Conservation (phyloP, 108 stramenopile species). For the Stephanodiscus triporus region DNA sequence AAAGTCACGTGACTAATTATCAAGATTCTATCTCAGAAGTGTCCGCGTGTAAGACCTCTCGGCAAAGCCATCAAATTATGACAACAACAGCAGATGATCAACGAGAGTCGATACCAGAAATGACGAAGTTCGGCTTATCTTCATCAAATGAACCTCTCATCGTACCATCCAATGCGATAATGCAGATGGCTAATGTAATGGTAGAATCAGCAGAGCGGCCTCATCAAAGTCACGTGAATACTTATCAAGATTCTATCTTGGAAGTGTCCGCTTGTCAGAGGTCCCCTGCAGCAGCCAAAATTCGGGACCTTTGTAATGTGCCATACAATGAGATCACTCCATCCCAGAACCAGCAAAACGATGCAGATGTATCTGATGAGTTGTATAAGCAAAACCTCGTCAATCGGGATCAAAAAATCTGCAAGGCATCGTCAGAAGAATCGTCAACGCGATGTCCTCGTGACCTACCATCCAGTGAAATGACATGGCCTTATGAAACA, state of each 20-base stretch:
- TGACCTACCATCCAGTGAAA: conserved; percentile 28
- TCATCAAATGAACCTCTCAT: no score
- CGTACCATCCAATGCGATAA: background rate
- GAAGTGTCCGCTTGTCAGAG: background rate
- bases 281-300: background rate
- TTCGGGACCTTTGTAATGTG: background rate
- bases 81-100: background rate
- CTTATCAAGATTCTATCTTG: background rate
- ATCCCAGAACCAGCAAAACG: background rate
- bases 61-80: background rate
- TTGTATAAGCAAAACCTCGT: background rate
- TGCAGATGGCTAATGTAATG: background rate
- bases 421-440: conserved; percentile 9
- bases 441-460: conserved; percentile 39
- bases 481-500: conserved; percentile 34
- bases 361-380: background rate
- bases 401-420: background rate
- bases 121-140: no score
- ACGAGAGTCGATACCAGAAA: background rate
- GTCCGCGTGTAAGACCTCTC: background rate
- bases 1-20: no score
- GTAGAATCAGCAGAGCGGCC: background rate
- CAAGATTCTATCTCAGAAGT: background rate
- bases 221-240: background rate
- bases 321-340: background rate